These are phyloP conservation scores for Sporothrix brasiliensis DNA, from an alignment of 2,329 filamentous ascomycete species.

Conservation along the genomic window DNA sequence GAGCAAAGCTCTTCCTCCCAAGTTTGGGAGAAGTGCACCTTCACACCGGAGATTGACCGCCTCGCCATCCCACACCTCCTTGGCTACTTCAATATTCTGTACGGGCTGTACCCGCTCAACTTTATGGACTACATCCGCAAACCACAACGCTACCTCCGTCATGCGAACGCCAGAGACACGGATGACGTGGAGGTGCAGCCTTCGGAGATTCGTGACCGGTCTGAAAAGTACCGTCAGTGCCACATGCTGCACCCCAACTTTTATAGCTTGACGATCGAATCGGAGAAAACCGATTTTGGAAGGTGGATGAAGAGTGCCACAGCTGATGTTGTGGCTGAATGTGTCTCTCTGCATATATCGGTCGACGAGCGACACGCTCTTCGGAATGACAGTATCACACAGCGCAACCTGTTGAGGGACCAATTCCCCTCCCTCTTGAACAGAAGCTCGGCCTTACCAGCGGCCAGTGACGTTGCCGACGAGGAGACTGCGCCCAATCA, in stretches of 20 bases:
- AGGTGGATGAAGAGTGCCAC: constrained; percentile 80
- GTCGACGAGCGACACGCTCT: constrained; percentile 36
- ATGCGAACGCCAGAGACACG: constrained; percentile 68
- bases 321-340: constrained; percentile 77
- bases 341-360: constrained; percentile 65
- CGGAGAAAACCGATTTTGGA: constrained; percentile 74
- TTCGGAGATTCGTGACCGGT: constrained; percentile 73
- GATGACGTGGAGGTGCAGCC: constrained; percentile 79
- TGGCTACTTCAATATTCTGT: constrained; percentile 79
- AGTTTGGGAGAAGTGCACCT: constrained; percentile 66
- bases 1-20: constrained; percentile 39
- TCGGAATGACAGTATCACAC: constrained; percentile 10
- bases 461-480: neutral
- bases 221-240: constrained; percentile 71
- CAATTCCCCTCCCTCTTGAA: neutral
- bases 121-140: constrained; percentile 86
- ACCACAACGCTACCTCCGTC: constrained; percentile 75
- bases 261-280: constrained; percentile 75
- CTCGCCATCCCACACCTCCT: constrained; percentile 67
- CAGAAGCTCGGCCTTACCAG: neutral
- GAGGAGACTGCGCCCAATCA: neutral
- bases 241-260: constrained; percentile 85
- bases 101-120: constrained; percentile 81
- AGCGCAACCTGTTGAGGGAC: neutral
- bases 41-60: constrained; percentile 64